These are phyloP conservation scores for Echria macrotheca DNA, from an alignment of 495 filamentous ascomycete genomes.

Conservation along the genomic window DNA sequence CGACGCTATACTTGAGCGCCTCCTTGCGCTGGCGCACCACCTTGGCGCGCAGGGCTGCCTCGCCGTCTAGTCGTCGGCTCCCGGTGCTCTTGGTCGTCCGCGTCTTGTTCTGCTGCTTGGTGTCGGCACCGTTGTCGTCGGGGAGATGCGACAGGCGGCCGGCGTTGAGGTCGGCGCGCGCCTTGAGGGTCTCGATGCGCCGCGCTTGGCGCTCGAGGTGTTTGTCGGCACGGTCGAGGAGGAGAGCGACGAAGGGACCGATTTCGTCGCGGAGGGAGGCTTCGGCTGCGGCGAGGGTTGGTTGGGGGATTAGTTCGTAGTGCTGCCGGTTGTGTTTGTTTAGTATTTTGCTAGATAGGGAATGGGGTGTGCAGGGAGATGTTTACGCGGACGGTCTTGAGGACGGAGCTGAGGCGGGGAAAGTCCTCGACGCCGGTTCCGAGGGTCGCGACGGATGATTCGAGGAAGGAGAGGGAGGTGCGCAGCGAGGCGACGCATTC, in stretches of 20 bases:
- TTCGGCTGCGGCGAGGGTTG: conserved; percentile 43
- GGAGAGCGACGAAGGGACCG: conserved; percentile 37
- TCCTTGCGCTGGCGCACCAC: conserved; percentile 37
- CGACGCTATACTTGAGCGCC: conserved; percentile 44
- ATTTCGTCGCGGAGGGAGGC: conserved; percentile 47
- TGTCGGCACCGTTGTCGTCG: neutral
- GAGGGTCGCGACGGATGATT: conserved; percentile 43
- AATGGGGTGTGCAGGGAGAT: neutral
- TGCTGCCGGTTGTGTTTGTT: conserved; percentile 23
- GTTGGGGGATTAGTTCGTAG: conserved; percentile 49
- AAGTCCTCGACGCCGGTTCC: conserved; percentile 41
- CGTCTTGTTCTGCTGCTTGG: neutral
- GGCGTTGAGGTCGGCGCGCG: conserved; percentile 42
- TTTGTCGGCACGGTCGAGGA: conserved; percentile 45
- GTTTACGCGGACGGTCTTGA: conserved; percentile 44
- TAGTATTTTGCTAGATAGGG: neutral
- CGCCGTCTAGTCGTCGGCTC: conserved; percentile 28
- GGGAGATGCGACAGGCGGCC: conserved; percentile 31
- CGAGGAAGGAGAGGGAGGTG: conserved; percentile 47
- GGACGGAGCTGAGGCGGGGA: conserved; percentile 39
- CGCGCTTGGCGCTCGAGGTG: conserved; percentile 41
- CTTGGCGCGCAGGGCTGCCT: conserved; percentile 33
- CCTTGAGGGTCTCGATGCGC: conserved; percentile 43
- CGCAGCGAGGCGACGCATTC: conserved; percentile 45
- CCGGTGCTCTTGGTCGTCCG: conserved; percentile 2